Evolutionary conservation across 148 eudicot genomes (phyloP).

Genomic region (Simmondsia chinensis): DNA sequence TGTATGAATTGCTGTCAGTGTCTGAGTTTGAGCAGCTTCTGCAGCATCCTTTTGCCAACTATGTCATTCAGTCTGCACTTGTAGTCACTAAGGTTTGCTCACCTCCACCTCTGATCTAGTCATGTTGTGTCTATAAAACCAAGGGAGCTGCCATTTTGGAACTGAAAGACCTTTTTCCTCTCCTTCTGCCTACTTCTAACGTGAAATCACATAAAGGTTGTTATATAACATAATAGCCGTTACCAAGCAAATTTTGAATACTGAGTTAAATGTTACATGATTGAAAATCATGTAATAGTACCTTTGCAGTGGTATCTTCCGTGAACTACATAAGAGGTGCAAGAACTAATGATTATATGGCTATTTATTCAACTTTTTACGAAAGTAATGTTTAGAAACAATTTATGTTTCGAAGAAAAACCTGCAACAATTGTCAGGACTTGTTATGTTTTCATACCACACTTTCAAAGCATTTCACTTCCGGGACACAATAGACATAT

Average conservation of each 20-base stretch:
- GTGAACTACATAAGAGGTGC: no score
- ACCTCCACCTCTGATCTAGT: background rate
- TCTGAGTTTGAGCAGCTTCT: constrained; percentile 61
- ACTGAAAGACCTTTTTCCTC: background rate
- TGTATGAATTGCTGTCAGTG: constrained; percentile 50
- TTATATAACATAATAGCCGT: background rate
- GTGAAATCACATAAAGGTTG: background rate
- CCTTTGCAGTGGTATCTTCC: no score
- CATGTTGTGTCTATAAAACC: background rate
- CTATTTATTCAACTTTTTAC: no score
- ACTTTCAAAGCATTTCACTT: no score
- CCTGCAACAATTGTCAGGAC: no score
- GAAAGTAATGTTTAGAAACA: no score
- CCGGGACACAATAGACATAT: no score
- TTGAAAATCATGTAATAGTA: no score
- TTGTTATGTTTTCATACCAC: no score
- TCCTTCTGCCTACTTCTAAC: background rate
- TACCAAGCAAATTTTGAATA: background rate
- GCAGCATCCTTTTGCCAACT: constrained; percentile 71
- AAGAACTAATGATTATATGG: no score
- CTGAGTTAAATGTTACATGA: no score
- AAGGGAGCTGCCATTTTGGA: background rate
- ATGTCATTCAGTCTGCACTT: constrained; percentile 63
- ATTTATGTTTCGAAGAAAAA: no score
- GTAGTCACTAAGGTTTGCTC: constrained; percentile 43